Evolutionary conservation across 2,329 filamentous ascomycete species (phyloP), one percentile per base, ranked within the genome.

Genomic region (Microdochium bolleyi): DNA sequence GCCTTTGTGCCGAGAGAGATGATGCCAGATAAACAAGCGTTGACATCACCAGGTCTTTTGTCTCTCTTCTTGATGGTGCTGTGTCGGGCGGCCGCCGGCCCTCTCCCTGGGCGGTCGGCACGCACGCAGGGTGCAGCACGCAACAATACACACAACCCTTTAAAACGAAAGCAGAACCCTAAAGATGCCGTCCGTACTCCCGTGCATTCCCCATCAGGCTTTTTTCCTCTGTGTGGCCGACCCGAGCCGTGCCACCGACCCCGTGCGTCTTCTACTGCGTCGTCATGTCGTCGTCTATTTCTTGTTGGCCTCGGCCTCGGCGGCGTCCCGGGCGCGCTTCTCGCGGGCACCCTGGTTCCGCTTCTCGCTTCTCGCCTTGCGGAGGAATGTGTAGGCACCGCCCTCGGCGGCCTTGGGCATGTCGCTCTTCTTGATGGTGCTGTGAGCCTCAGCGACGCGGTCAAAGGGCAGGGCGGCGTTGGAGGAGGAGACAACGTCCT

Each of bases 301-400:
- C 88, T 92, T 92, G 75, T 84, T 83, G 69, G 79, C 79, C 72
- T 88, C 87, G 70, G 88, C 89, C 72, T 92, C 89, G 66, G 85
- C 87, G 80, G 87, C 92, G 67, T 89, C 89, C 82, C 87, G 88
- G 66, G 81, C 85, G 70, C 94, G 87, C 91, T 97, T 97, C 83
- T 95, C 92, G 73, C 91, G 85, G 69, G 82, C 82, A 76, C 94
- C 94, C 61, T 82, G 75, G 69, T 88, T 79, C 73, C 92, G 87
- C 68, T 88, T 85, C 70, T 95, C 88, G 73, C 84, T 85, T 76
- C 94, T 87, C 64, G 88, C 85, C 64, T 87, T 79, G 74, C 94
- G 89, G 72, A 99, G 85, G 69, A 84, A 87, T 71, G 80, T 80
- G 85, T 88, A 97, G 60, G 92, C 94, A 74, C 85, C 87, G 75